Evolutionary conservation across 305 asterid species (phyloP).

Genomic region (Nicotiana rustica): DNA sequence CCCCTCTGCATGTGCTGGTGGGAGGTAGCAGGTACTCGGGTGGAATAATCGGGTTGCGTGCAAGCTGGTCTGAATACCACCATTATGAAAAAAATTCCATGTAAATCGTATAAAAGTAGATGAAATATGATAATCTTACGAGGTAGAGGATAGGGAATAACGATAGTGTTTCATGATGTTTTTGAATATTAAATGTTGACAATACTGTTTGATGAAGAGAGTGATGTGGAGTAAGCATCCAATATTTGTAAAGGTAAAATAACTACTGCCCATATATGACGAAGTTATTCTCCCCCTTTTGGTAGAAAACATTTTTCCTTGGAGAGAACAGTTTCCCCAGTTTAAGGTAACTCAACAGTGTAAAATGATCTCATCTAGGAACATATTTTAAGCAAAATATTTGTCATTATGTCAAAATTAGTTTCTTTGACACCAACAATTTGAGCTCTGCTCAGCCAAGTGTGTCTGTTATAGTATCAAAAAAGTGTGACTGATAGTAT

Average conservation of each 20-base stretch:
- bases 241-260: neutral
- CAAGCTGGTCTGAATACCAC: too few species aligned
- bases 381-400: neutral
- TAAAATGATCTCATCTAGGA: neutral
- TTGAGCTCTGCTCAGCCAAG: neutral
- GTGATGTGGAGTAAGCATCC: neutral
- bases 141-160: neutral
- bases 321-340: neutral
- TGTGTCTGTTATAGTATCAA: neutral
- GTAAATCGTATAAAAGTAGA: neutral
- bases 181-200: neutral
- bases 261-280: neutral
- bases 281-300: neutral
- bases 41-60: too few species aligned
- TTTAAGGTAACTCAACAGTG: neutral
- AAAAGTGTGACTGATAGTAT: neutral
- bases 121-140: constrained; percentile 2
- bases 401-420: neutral
- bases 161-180: neutral
- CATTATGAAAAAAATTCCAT: too few species aligned
- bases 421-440: neutral
- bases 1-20: too few species aligned
- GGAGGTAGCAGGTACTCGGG: too few species aligned
- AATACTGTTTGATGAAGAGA: neutral
- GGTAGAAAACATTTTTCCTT: neutral